Conservation (phyloP, 805 yeast genomes). For the Monosporozyma unispora region DNA sequence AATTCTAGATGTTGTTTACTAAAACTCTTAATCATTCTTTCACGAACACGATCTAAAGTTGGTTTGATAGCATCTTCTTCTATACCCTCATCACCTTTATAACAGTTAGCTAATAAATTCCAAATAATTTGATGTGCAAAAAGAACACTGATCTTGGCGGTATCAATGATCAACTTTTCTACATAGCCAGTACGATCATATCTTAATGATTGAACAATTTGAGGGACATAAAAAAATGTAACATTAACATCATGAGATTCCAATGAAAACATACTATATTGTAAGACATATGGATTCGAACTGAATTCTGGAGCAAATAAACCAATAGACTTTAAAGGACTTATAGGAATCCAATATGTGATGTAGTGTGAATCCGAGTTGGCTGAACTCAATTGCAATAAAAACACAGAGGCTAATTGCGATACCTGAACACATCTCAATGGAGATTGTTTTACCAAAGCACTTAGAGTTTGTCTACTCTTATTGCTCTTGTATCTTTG, state of each 20-base stretch:
- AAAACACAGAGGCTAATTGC: conserved; percentile 13
- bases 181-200: conserved; percentile 80
- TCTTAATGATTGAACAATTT: conserved; percentile 86
- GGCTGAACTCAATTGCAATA: conserved; percentile 5
- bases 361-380: conserved; percentile 27
- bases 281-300: conserved; percentile 57
- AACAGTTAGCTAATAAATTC: conserved; percentile 93
- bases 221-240: conserved; percentile 96
- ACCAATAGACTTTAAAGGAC: conserved; percentile 80
- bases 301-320: conserved; percentile 71
- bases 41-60: conserved; percentile 61
- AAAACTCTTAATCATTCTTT: conserved; percentile 54
- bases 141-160: conserved; percentile 80
- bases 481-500: conserved; percentile 38
- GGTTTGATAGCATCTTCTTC: conserved; percentile 81
- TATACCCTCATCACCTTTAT: conserved; percentile 77
- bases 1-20: conserved; percentile 51
- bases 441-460: conserved; percentile 48
- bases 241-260: conserved; percentile 79
- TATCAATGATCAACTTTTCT: conserved; percentile 78
- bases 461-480: conserved; percentile 31
- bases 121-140: conserved; percentile 97
- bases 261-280: conserved; percentile 82
- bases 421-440: conserved; percentile 31
- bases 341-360: conserved; percentile 63